phyloP scores from a whole-genome alignment of 352 stramenopile genomes.

The Pythium sp. region DNA sequence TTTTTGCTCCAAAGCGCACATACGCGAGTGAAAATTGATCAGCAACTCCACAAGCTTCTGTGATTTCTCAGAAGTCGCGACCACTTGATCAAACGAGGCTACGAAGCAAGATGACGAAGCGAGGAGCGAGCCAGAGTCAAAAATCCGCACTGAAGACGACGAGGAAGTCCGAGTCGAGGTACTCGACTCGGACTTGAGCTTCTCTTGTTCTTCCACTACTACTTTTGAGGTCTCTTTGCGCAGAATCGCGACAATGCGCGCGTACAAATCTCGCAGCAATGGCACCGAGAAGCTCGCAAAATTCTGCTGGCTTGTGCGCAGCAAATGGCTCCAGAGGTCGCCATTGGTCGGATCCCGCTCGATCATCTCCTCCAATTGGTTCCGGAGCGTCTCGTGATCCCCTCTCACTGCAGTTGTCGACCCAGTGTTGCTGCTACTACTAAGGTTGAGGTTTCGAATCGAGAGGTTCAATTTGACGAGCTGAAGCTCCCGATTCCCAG shows the following conservation, averaged over 20 bases:
- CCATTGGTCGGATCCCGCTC: constrained; percentile 42
- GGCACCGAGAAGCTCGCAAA: constrained; percentile 76
- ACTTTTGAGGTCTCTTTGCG: constrained; percentile 25
- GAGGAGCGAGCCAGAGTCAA: constrained; percentile 26
- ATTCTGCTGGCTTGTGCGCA: constrained; percentile 49
- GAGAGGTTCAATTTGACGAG: constrained; percentile 52
- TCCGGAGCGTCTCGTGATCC: constrained; percentile 30
- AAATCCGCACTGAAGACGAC: constrained; percentile 27
- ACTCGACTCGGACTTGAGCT: neutral
- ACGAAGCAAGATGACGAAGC: neutral
- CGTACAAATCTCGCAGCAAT: constrained; percentile 64
- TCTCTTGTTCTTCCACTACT: constrained; percentile 7
- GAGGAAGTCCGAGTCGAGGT: neutral
- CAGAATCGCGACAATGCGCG: constrained; percentile 54
- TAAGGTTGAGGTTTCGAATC: constrained; percentile 14
- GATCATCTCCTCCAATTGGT: constrained; percentile 52
- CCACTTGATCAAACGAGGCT: neutral
- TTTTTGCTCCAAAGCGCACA: constrained; percentile 54
- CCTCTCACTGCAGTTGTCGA: constrained; percentile 8
- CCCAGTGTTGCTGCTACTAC: neutral
- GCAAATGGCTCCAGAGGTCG: constrained; percentile 54
- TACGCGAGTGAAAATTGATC: constrained; percentile 45
- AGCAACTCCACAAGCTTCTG: constrained; percentile 14
- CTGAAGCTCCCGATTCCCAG: constrained; percentile 39
- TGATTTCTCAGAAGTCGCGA: neutral